These are phyloP conservation scores for Fragaria ananassa DNA, from an alignment of 306 rosid genomes.

Conservation along the genomic window DNA sequence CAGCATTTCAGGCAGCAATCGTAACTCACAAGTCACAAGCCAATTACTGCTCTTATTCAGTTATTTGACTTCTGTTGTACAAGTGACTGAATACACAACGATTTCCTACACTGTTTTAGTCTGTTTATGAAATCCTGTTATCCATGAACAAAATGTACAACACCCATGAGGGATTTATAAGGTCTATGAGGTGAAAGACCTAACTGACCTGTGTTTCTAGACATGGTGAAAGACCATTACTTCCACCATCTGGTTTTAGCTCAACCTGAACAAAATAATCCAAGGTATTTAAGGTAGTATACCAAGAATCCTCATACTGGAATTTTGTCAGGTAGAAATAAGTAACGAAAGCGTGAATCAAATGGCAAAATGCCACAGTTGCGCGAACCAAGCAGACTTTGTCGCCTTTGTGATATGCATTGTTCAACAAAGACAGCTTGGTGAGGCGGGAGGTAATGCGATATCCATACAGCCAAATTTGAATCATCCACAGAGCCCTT, in stretches of 20 bases:
- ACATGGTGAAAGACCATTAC: neutral
- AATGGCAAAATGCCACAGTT: conserved; percentile 71
- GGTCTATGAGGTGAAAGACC: conserved; percentile 27
- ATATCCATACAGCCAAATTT: conserved; percentile 68
- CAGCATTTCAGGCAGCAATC: neutral
- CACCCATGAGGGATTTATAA: conserved; percentile 3
- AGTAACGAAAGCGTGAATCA: conserved; percentile 65
- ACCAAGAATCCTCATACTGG: conserved; percentile 2
- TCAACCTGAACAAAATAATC: conserved; percentile 6
- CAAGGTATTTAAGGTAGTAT: neutral
- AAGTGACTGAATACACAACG: neutral
- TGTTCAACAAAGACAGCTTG: conserved; percentile 68
- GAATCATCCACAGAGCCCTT: conserved; percentile 58
- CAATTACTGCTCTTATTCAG: neutral
- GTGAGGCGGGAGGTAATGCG: conserved; percentile 58
- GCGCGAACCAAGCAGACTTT: conserved; percentile 56
- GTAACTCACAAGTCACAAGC: neutral
- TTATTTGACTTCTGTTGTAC: conserved; percentile 10
- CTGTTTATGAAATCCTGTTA: neutral
- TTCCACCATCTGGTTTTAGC: conserved; percentile 8
- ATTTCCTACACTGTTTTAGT: neutral
- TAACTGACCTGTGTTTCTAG: conserved; percentile 2
- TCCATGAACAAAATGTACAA: conserved; percentile 38
- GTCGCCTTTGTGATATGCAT: conserved; percentile 61
- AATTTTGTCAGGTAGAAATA: conserved; percentile 44